These are phyloP conservation scores for Brassica cretica DNA, from an alignment of 345 rosid species.

Conservation along the genomic window DNA sequence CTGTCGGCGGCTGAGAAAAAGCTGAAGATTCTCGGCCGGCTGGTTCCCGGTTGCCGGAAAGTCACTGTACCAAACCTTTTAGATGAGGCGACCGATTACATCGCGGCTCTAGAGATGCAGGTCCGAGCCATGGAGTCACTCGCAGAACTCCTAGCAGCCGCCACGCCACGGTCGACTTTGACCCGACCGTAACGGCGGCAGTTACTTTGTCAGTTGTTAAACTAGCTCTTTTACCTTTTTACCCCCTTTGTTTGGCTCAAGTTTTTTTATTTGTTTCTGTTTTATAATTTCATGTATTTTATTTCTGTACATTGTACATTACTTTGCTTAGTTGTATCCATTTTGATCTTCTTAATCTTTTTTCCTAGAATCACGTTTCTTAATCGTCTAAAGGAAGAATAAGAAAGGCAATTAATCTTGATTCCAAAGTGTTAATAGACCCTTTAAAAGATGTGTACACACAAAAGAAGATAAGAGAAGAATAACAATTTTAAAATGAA, in stretches of 20 bases:
- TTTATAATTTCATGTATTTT: constrained; percentile 32
- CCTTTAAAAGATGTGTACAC: not conserved
- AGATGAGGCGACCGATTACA: constrained; percentile 81
- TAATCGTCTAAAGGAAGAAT: not conserved
- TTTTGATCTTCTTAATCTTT: constrained; percentile 19
- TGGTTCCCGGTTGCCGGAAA: constrained; percentile 91
- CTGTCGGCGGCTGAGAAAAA: constrained; percentile 58
- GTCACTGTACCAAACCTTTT: constrained; percentile 54
- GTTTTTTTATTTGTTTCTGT: not conserved
- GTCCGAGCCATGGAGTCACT: constrained; percentile 77
- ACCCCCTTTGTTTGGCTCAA: constrained; percentile 8
- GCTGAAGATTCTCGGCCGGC: constrained; percentile 53
- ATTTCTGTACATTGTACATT: constrained; percentile 28
- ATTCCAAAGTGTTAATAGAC: constrained; percentile 5
- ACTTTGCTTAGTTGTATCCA: not conserved
- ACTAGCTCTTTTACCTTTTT: constrained; percentile 22
- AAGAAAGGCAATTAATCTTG: not conserved
- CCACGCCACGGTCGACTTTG: constrained; percentile 30
- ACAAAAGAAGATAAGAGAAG: not conserved
- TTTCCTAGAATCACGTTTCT: not conserved
- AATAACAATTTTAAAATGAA: not conserved
- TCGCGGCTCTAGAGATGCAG: constrained; percentile 96
- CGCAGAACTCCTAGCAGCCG: constrained; percentile 40
- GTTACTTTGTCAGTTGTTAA: constrained; percentile 35
- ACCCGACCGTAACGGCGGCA: constrained; percentile 31